Percentiles rank a stretch among this genome's conserved stretches.
Evolutionary conservation across 2,329 filamentous ascomycete species (phyloP).

Genomic region (Aspergillus unguis): DNA sequence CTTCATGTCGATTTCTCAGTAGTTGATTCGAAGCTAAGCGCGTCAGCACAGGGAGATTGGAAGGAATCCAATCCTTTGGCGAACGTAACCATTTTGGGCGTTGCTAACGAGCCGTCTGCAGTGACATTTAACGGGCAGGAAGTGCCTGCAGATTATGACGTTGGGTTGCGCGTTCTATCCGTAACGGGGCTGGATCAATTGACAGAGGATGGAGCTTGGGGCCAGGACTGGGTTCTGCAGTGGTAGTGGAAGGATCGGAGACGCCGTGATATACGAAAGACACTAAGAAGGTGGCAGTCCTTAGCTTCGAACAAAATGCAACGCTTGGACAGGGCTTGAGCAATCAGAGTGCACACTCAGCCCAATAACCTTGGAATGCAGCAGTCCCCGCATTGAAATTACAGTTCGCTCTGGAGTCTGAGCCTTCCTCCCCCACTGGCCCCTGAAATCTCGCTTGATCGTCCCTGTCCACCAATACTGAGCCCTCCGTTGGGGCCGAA

Average conservation of each 20-base stretch:
- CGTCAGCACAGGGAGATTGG: slow-evolving; percentile 51
- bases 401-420: neutral
- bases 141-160: slow-evolving; percentile 51
- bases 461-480: slow-evolving; percentile 2
- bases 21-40: slow-evolving; percentile 44
- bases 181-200: slow-evolving; percentile 50
- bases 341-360: neutral
- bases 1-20: slow-evolving; percentile 49
- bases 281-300: too few relatives aligned
- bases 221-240: slow-evolving; percentile 53
- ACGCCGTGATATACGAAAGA: too few relatives aligned
- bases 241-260: slow-evolving; percentile 40
- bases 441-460: neutral
- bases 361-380: neutral
- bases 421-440: neutral
- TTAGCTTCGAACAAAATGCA: neutral
- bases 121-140: slow-evolving; percentile 53
- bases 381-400: neutral
- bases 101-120: slow-evolving; percentile 38
- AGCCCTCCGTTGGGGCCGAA: slow-evolving; percentile 1
- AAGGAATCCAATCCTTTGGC: slow-evolving; percentile 57
- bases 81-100: slow-evolving; percentile 62
- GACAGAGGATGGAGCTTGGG: slow-evolving; percentile 58
- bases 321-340: neutral
- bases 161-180: slow-evolving; percentile 47